Base-by-base conservation (phyloP, 345 rosid genomes). In the Murraya paniculata region DNA sequence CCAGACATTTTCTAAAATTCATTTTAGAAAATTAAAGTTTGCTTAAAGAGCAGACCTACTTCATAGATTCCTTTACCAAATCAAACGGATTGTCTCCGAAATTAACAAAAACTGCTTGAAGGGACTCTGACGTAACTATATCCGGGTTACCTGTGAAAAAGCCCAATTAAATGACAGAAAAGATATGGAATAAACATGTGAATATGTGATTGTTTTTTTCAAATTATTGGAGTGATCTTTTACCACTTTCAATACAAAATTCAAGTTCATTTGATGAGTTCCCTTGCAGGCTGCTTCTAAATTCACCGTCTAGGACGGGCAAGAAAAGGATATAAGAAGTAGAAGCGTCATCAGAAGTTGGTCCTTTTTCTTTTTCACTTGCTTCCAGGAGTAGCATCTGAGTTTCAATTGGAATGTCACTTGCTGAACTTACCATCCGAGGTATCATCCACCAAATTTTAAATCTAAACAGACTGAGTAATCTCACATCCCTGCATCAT, bases 331-430 rank as follows among this genome's bases (percentile, higher is more conserved):
- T 36, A 74, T 84, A 85, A 50, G 80, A 65, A 62, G 83, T 68
- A 80, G 82, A 62, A 57, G 58, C 38, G 28, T 16, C 58, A 53
- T 81, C 72, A 14, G 59, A 53, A 60, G 65, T 33, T 50, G 76
- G 58, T 45, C 64, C 83, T 64, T 79, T 45, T 16, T 24, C 72
- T 27, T 41, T 41, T 41, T 41, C 48, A 41, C 48, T 41, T 41
- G 68, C 80, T 79, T 90, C 88, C 82, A 85, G 60, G 71, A 88
- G 91, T 75, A 88, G 81, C 90, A 88, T 90, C 88, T 88, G 93
- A 68, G 93, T 90, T 79, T 90, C 93, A 68, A 79, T 19, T 0
- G 90, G 91, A 74, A 88, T 73, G 80, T 86, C 91, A 41, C 87
- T 85, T 71, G 81, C 91, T 62, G 90, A 90, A 76, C 76, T 80